These are phyloP conservation scores for Westerdykella ornata DNA, from an alignment of 2,329 filamentous ascomycete species.

Conservation along the genomic window DNA sequence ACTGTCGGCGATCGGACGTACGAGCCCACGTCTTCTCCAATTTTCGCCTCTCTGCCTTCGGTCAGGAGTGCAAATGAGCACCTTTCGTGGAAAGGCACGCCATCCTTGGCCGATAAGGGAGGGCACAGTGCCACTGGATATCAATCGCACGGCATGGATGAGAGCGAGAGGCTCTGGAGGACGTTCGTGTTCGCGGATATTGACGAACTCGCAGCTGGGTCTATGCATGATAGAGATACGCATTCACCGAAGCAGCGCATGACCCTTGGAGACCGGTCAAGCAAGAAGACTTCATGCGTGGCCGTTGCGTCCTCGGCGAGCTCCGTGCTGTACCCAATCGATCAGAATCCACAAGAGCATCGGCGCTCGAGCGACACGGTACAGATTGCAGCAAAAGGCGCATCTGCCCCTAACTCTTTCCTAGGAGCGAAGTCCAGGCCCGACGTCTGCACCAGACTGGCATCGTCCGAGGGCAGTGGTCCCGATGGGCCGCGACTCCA, in stretches of 20 bases:
- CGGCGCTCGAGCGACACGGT: constrained; percentile 19
- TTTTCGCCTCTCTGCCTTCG: constrained; percentile 24
- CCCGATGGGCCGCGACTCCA: no score
- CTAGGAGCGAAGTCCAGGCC: constrained; percentile 1
- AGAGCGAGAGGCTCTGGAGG: constrained; percentile 28
- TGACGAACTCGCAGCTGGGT: constrained; percentile 4
- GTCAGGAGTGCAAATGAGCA: constrained; percentile 7
- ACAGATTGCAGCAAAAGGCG: constrained; percentile 15
- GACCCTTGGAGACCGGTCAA: constrained; percentile 3
- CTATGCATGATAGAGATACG: constrained; percentile 3
- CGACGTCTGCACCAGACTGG: no score
- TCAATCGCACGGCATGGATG: constrained; percentile 2
- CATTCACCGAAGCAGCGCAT: not conserved
- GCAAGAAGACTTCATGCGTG: constrained; percentile 12
- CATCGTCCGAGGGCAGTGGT: no score
- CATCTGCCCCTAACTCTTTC: constrained; percentile 11
- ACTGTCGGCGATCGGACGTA: constrained; percentile 17
- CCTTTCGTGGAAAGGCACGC: not conserved
- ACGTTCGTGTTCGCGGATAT: constrained; percentile 27
- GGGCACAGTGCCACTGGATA: not conserved
- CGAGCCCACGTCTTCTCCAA: constrained; percentile 11
- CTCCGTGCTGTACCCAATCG: constrained; percentile 1
- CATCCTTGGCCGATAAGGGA: not conserved
- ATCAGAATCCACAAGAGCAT: constrained; percentile 8
- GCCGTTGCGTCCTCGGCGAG: constrained; percentile 11